Percentiles rank a stretch among this genome's conserved stretches.
Evolutionary conservation across 1,139 yeast genomes (phyloP).

Genomic region (Pichia sp.): DNA sequence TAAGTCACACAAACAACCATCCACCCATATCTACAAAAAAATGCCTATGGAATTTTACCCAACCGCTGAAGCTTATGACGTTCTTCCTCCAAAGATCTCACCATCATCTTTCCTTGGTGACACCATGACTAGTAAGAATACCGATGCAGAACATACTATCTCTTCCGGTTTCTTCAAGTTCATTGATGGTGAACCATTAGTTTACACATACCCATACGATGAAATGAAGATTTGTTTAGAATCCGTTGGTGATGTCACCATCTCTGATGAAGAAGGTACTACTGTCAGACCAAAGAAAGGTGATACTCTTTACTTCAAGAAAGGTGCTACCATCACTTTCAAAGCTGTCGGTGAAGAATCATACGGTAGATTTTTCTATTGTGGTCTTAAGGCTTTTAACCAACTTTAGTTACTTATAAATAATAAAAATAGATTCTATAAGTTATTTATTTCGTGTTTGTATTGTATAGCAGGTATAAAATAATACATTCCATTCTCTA

Average conservation of each 20-base stretch:
- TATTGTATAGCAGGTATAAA: not conserved
- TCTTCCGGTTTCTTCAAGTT: constrained; percentile 63
- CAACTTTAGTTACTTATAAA: constrained; percentile 1
- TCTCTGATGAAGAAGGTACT: constrained; percentile 57
- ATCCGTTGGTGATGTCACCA: constrained; percentile 55
- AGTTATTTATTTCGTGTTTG: not conserved
- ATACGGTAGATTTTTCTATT: constrained; percentile 54
- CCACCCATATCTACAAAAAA: constrained; percentile 7
- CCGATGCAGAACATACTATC: constrained; percentile 48
- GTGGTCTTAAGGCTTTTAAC: constrained; percentile 40
- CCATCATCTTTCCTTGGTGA: constrained; percentile 67
- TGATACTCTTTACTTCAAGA: constrained; percentile 61
- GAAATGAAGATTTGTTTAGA: constrained; percentile 67
- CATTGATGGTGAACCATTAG: constrained; percentile 60
- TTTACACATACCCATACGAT: constrained; percentile 57
- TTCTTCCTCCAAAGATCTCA: constrained; percentile 52
- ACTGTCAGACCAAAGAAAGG: constrained; percentile 53
- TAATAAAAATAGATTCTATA: not conserved
- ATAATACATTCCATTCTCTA: not conserved
- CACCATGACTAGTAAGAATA: constrained; percentile 46
- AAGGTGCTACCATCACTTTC: constrained; percentile 63
- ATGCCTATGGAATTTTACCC: constrained; percentile 59
- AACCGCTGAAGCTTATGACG: constrained; percentile 45
- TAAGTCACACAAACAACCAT: not conserved
- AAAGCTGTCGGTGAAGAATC: constrained; percentile 47